Evolutionary conservation across 2,329 filamentous ascomycete genomes (phyloP), one percentile per base, ranked within the genome.

Genomic region (Epichloe brachyelytri): DNA sequence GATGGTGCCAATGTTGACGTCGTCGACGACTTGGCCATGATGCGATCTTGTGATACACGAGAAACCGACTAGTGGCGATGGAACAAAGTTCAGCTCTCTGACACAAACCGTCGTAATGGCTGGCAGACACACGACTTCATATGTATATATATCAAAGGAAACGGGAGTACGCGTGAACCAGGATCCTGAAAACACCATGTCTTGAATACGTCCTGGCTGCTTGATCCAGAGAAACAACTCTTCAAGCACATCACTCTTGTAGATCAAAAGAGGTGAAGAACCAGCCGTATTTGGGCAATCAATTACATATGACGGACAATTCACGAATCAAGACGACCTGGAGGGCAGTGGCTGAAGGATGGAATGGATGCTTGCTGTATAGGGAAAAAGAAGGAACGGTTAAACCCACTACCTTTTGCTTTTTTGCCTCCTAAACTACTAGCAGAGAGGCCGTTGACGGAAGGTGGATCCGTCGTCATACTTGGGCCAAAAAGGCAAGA

Each of bases 171-270:
- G 8, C 8, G 3, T 30, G 26, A 30, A 4, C 8, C 26, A 11
- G 26, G 3, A 30, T 30, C 26, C 8, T 11, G 14, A 22, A 48
- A 34, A 6, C 46, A 17, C 37, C 10, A 12, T 5, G 37, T 11
- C 22, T 17, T 19, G 15, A 6, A 41, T 43, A 44, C 48, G 45
- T 33, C 53, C 53, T 53, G 51, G 49, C 49, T 51, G 36, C 51
- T 43, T 44, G 15, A 52, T 53, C 14, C 7, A 36, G 50, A 44
- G 26, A 43, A 43, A 15, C 14, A 34, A 40, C 48, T 45, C 44
- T 37, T 48, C 17, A 48, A 51, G 34, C 33, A 43, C 33, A 20
- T 1, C 14, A 5, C 20, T 17, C 22, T 39, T 22, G 17, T 34
- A 33, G 30, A 30, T 43, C 40, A 34, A 20, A 20, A 47, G 5